Conservation (phyloP, 129 eudicot species). For the Flaveria ramosissima region DNA sequence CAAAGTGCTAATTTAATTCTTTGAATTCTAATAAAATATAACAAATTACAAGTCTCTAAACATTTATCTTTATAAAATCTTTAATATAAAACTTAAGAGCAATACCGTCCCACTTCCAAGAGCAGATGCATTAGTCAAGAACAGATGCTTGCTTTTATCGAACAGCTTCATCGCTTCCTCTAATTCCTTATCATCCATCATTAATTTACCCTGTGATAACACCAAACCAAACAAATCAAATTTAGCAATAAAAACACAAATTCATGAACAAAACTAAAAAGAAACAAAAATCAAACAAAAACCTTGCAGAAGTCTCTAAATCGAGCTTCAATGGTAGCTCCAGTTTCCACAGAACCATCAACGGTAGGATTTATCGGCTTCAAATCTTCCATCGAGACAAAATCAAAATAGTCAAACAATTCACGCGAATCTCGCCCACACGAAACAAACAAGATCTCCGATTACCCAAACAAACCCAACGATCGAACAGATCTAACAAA, state of each 20-base stretch:
- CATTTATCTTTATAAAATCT: neutral
- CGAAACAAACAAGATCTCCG: slow-evolving; percentile 25
- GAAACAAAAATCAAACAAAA: neutral
- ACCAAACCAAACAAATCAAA: slow-evolving; percentile 13
- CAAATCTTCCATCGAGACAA: slow-evolving; percentile 48
- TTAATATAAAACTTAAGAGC: neutral
- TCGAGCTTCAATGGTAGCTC: slow-evolving; percentile 60
- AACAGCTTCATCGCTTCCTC: slow-evolving; percentile 62
- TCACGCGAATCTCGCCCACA: slow-evolving; percentile 23
- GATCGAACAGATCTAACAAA: slow-evolving; percentile 25
- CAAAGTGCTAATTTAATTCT: neutral
- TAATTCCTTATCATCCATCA: slow-evolving; percentile 47
- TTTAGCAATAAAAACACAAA: neutral
- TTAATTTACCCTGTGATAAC: slow-evolving; percentile 50
- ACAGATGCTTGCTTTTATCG: slow-evolving; percentile 57
- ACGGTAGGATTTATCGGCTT: slow-evolving; percentile 32
- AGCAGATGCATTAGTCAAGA: slow-evolving; percentile 54
- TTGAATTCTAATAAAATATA: neutral
- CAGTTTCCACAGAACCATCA: slow-evolving; percentile 26
- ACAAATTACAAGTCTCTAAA: slow-evolving; percentile 9
- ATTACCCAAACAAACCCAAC: neutral
- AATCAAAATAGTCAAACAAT: slow-evolving; percentile 10
- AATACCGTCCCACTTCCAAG: slow-evolving; percentile 68
- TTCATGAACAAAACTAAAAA: neutral
- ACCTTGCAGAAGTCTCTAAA: slow-evolving; percentile 84